These are phyloP conservation scores for Haematococcus sp. DNA, from an alignment of 139 green algal genomes.

Conservation along the genomic window DNA sequence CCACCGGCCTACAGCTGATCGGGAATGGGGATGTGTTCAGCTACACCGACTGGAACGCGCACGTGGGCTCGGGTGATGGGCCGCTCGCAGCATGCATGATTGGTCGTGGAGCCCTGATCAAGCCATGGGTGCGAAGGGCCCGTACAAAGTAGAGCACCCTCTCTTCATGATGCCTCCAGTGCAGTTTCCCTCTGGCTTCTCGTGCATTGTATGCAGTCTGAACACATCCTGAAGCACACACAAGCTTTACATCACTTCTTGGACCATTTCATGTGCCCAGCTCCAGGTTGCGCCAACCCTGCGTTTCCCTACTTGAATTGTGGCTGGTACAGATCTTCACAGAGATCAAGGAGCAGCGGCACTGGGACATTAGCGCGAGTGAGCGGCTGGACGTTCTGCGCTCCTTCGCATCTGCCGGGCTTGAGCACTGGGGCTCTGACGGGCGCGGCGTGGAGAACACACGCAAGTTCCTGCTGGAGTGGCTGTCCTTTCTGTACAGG, in stretches of 20 bases:
- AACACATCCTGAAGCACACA: too few species aligned
- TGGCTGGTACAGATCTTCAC: conserved; percentile 13
- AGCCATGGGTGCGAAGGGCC: conserved; percentile 99
- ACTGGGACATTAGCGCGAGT: conserved; percentile 91
- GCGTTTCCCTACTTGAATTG: too few species aligned
- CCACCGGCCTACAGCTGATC: conserved; percentile 66
- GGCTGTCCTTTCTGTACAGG: conserved; percentile 86
- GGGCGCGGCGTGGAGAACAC: conserved; percentile 88
- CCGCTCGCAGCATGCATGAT: conserved; percentile 69
- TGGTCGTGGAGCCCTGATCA: conserved; percentile 92
- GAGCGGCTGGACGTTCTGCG: conserved; percentile 91
- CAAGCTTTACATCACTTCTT: too few species aligned
- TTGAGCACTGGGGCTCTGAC: conserved; percentile 96
- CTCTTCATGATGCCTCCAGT: too few species aligned
- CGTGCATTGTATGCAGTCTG: too few species aligned
- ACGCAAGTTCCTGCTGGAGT: conserved; percentile 94
- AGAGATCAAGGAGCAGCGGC: conserved; percentile 92
- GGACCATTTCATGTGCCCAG: too few species aligned
- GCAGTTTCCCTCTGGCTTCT: too few species aligned
- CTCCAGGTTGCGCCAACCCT: too few species aligned
- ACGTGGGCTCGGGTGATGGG: conserved; percentile 27
- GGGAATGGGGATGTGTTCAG: conserved; percentile 93
- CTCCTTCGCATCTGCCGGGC: conserved; percentile 65
- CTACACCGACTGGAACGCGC: conserved; percentile 75
- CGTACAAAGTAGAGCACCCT: too few species aligned